These are phyloP conservation scores for Hortiboletus campestris DNA, from an alignment of 768 basidiomycete genomes.

Conservation along the genomic window DNA sequence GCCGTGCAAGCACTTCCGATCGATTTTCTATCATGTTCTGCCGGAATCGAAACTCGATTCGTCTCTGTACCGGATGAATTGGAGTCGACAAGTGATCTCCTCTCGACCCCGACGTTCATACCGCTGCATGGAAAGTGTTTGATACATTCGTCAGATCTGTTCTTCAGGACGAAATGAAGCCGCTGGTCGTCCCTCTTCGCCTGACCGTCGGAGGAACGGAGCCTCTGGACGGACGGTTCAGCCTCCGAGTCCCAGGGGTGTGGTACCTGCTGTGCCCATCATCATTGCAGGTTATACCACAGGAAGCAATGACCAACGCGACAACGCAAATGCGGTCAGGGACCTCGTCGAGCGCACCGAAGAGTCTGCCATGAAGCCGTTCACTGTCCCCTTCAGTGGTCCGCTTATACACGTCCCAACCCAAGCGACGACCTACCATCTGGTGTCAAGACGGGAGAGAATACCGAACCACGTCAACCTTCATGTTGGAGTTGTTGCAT, in stretches of 20 bases:
- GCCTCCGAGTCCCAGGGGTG: conserved; percentile 76
- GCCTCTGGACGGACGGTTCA: conserved; percentile 77
- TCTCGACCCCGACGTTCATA: conserved; percentile 66
- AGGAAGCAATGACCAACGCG: no score
- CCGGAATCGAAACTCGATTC: conserved; percentile 75
- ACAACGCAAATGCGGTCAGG: no score
- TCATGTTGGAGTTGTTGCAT: no score
- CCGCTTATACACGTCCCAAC: no score
- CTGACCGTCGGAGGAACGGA: conserved; percentile 85
- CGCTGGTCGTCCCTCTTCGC: conserved; percentile 84
- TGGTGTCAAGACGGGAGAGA: no score
- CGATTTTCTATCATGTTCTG: conserved; percentile 84
- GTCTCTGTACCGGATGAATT: conserved; percentile 86
- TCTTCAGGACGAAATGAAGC: conserved; percentile 90
- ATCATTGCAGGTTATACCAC: no score
- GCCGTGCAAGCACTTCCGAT: conserved; percentile 76
- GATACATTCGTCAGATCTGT: conserved; percentile 87
- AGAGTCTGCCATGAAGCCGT: no score
- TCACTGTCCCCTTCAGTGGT: no score
- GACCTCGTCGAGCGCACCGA: no score
- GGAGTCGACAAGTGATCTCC: conserved; percentile 86
- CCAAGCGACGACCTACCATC: no score
- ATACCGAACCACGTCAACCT: no score
- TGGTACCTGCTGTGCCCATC: conserved; percentile 35
- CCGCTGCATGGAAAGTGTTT: conserved; percentile 77